Percentiles rank a stretch among this genome's conserved stretches.
phyloP scores from a whole-genome alignment of 1,139 yeast species.

The Zhuliangozyma parablackwelliae region DNA sequence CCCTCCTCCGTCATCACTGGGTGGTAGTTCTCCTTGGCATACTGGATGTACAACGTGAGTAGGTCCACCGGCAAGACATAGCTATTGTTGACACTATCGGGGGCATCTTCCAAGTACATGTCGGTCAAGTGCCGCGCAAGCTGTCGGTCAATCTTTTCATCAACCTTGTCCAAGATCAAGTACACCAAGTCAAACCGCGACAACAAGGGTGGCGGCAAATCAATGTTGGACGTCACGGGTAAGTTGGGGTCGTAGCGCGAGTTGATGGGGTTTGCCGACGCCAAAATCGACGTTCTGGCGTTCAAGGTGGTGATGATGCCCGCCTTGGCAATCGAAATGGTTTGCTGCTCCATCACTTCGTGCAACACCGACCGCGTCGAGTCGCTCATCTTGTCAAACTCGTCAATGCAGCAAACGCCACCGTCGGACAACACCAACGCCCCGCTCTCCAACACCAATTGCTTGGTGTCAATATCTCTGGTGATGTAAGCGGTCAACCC shows the following conservation, averaged over 20 bases:
- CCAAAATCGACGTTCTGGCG: slow-evolving; percentile 92
- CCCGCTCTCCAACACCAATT: slow-evolving; percentile 90
- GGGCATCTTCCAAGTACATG: slow-evolving; percentile 86
- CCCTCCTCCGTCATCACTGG: slow-evolving; percentile 81
- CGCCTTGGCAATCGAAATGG: slow-evolving; percentile 96
- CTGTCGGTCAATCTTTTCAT: slow-evolving; percentile 76
- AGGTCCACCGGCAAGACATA: slow-evolving; percentile 83
- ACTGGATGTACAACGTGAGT: slow-evolving; percentile 82
- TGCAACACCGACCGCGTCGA: slow-evolving; percentile 91
- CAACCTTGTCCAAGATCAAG: slow-evolving; percentile 86
- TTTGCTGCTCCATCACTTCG: slow-evolving; percentile 99
- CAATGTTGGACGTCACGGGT: slow-evolving; percentile 93
- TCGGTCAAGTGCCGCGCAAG: slow-evolving; percentile 87
- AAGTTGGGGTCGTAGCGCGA: slow-evolving; percentile 89
- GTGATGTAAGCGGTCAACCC: slow-evolving; percentile 97
- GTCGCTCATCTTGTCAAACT: slow-evolving; percentile 96
- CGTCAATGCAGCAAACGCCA: slow-evolving; percentile 98
- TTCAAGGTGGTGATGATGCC: slow-evolving; percentile 95
- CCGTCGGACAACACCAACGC: slow-evolving; percentile 96
- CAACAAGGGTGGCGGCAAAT: slow-evolving; percentile 89
- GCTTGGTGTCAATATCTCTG: slow-evolving; percentile 89
- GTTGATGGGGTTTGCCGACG: slow-evolving; percentile 97
- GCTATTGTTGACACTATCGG: slow-evolving; percentile 61
- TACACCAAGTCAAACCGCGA: slow-evolving; percentile 95
- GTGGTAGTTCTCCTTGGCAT: slow-evolving; percentile 76